Evolutionary conservation across 139 green algal genomes (phyloP), one percentile per base, ranked within the genome.

Genomic region (Chlorella vulgaris): DNA sequence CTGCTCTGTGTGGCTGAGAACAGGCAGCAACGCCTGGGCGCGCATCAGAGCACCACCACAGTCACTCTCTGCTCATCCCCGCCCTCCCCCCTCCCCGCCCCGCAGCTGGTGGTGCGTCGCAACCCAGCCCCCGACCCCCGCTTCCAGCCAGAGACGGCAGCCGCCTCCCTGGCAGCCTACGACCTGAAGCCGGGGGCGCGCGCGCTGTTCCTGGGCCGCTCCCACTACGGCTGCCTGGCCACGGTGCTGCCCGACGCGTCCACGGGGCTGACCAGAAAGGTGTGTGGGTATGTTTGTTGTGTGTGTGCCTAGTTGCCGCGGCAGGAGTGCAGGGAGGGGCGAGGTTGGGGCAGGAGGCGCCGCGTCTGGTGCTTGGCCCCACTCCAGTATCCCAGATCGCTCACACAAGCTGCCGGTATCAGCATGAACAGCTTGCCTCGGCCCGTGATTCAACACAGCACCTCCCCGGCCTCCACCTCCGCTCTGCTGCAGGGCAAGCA

Each of bases 221-320:
- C 86, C 75, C 82, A 97, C 89, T 98, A 93, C 80, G 95, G 95
- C 58, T 93, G 86, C 78, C 43, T 94, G 58, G 93, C 86, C 33
- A 95, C 84, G 0, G 84, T 98, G 15, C 78, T 96, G 73, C 82
- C 85, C 7, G 71, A 89, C 63, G 85, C 86, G 0, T 86, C 81
- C 26, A 31, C 78, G 28, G 86, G 89, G 66, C 75, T 85, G 76
- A 74, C 38, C 24, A 68, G 33, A 29, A 91, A 81, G 87, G 87
- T 86, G 75, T n/a, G 75, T 21, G 53, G 13, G 31, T 55, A 10
- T 24, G 13, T 15, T 15, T 10, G 28, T 28, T 58, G 47, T 58
- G 47, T 15, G 47, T 58, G 47, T 58, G 47, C 47, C 13, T 58
- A 15, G 13, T 10, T 58, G 47, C 47, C 13, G n/a, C n/a, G 13